Conservation (phyloP, 371 early-diverging fungal genomes). For the Mucor piriformis region DNA sequence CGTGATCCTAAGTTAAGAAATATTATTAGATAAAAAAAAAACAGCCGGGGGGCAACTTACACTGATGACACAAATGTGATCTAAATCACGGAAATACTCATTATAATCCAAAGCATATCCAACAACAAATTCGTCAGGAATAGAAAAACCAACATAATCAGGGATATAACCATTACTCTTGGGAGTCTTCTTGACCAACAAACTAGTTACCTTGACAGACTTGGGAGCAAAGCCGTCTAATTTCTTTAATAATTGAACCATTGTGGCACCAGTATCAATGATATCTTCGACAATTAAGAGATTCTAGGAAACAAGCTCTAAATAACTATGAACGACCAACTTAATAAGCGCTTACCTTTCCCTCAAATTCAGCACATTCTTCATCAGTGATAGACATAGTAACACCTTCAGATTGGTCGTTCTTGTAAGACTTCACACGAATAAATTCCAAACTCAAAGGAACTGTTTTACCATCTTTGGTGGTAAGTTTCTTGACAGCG, state of each 20-base stretch:
- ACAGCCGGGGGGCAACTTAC: constrained; percentile 39
- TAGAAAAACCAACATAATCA: constrained; percentile 88
- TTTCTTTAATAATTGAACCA: constrained; percentile 80
- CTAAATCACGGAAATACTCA: constrained; percentile 92
- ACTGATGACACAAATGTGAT: constrained; percentile 91
- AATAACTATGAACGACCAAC: neutral
- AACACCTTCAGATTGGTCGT: constrained; percentile 85
- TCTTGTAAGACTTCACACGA: constrained; percentile 87
- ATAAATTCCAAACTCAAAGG: constrained; percentile 91
- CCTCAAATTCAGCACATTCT: constrained; percentile 78
- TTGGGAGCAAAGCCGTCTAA: constrained; percentile 75
- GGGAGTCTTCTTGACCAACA: constrained; percentile 89
- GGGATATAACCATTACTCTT: constrained; percentile 85
- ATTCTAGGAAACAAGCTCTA: constrained; percentile 59
- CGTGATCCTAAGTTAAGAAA: constrained; percentile 18
- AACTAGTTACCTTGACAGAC: constrained; percentile 82
- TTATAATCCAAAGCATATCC: constrained; percentile 90
- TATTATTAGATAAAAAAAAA: neutral
- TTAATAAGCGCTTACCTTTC: constrained; percentile 60
- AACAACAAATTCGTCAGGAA: constrained; percentile 91
- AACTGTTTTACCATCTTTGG: constrained; percentile 71
- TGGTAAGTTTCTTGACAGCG: constrained; percentile 81
- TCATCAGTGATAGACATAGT: constrained; percentile 85
- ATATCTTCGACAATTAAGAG: constrained; percentile 93
- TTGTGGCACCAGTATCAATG: constrained; percentile 91